These are phyloP conservation scores for Bryoglossum gracile DNA, from an alignment of 495 filamentous ascomycete species.

Conservation along the genomic window DNA sequence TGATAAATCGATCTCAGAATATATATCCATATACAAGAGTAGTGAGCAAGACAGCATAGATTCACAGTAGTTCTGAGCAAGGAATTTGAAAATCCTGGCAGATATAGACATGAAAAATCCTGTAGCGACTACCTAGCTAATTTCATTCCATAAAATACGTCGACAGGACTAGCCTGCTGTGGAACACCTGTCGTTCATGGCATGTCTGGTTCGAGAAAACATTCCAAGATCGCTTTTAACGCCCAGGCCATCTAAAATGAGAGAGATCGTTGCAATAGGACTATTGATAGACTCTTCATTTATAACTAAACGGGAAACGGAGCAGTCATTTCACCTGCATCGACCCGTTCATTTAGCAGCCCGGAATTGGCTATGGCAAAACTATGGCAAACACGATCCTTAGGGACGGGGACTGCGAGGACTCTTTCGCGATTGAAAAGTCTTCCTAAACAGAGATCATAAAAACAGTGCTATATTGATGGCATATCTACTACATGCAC, in stretches of 20 bases:
- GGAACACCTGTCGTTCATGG: conserved; percentile 34
- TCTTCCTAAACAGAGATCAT: conserved; percentile 14
- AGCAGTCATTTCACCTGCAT: conserved; percentile 30
- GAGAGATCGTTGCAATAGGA: conserved; percentile 10
- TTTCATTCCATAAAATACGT: conserved; percentile 42
- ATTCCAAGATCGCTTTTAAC: conserved; percentile 14
- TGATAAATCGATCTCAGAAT: conserved; percentile 30
- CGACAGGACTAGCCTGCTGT: conserved; percentile 29
- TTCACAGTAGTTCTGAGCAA: conserved; percentile 25
- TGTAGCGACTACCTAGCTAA: conserved; percentile 47
- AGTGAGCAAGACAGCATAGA: conserved; percentile 34
- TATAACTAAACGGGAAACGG: conserved; percentile 8
- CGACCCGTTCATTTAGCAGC: conserved; percentile 40
- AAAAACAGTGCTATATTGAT: conserved; percentile 13
- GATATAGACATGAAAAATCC: conserved; percentile 30
- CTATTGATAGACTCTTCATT: conserved; percentile 10
- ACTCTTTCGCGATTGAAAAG: conserved; percentile 4
- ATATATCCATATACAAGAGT: conserved; percentile 35
- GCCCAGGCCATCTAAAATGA: conserved; percentile 3
- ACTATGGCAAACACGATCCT: conserved; percentile 1
- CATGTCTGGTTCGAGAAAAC: conserved; percentile 10
- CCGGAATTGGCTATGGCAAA: conserved; percentile 31
- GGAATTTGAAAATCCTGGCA: conserved; percentile 41
- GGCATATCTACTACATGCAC: conserved; percentile 11
- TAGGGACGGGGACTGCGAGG: conserved; percentile 4